phyloP scores from a whole-genome alignment of 2,329 filamentous ascomycete species.

The Colletotrichum endophyticum region DNA sequence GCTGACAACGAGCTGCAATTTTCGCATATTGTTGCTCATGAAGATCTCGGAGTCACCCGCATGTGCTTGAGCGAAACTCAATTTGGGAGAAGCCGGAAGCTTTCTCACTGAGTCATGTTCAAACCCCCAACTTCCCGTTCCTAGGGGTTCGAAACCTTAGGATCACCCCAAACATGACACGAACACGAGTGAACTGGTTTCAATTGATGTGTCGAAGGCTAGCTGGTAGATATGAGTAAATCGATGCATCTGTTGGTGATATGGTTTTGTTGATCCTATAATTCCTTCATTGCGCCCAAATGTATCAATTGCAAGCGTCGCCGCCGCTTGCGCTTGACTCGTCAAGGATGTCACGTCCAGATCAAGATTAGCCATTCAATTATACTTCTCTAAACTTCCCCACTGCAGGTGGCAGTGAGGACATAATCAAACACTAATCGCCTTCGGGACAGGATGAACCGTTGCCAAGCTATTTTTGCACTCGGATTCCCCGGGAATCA shows the following conservation, averaged over 20 bases:
- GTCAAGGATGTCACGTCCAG: not conserved
- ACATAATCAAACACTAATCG: not conserved
- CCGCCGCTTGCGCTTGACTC: not conserved
- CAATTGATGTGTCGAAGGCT: not conserved
- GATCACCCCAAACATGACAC: not conserved
- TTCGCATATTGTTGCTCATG: not conserved
- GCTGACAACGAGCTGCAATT: not conserved
- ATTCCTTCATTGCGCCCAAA: not conserved
- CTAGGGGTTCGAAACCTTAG: not conserved
- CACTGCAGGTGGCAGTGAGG: not conserved
- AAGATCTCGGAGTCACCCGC: not conserved
- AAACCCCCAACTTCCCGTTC: not conserved
- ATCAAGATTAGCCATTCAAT: not conserved
- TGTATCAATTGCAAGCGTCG: not conserved
- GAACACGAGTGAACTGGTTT: not conserved
- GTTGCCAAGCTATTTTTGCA: not conserved
- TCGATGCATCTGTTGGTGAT: not conserved
- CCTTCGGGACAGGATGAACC: not conserved
- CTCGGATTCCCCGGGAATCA: not conserved
- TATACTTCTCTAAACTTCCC: not conserved
- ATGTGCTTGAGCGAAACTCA: not conserved
- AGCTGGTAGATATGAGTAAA: not conserved
- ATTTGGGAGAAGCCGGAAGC: not conserved
- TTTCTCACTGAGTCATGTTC: not conserved
- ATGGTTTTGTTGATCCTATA: not conserved